Conservation (phyloP, 345 rosid genomes). For the Rhizophora mangle region DNA sequence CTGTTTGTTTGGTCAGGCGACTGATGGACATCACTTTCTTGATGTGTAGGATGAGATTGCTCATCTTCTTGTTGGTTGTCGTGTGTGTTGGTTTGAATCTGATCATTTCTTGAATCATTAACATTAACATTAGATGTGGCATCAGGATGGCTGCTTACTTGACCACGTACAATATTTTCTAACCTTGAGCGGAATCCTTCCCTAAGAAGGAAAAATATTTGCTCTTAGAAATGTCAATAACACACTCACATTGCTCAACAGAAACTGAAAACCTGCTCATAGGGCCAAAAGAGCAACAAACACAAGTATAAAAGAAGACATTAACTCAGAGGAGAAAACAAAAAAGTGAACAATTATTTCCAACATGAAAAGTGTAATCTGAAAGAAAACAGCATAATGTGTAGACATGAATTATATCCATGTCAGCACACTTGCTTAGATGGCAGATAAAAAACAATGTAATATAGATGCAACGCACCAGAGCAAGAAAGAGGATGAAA, state of each 20-base stretch:
- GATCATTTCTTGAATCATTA: conserved; percentile 42
- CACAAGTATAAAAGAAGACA: not conserved
- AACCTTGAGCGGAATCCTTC: conserved; percentile 81
- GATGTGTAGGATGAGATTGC: conserved; percentile 39
- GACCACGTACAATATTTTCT: conserved; percentile 64
- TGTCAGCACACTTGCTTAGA: not conserved
- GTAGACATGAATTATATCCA: not conserved
- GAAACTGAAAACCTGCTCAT: not conserved
- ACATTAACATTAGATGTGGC: conserved; percentile 33
- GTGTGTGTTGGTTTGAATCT: conserved; percentile 35
- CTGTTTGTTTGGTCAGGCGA: conserved; percentile 45
- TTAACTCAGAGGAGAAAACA: not conserved
- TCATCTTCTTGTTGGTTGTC: conserved; percentile 45
- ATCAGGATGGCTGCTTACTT: conserved; percentile 57
- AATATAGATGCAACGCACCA: not conserved
- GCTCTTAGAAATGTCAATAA: not conserved
- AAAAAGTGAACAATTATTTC: no score
- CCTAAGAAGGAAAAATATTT: conserved; percentile 39
- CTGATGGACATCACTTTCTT: conserved; percentile 33
- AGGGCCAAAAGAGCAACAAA: not conserved
- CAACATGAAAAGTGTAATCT: not conserved
- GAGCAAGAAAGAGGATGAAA: not conserved
- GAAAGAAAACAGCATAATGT: not conserved
- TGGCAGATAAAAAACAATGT: not conserved
- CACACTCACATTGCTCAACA: not conserved